Percentiles rank a stretch among this genome's conserved stretches.
Evolutionary conservation across 345 rosid species (phyloP).

Genomic region (Psidium friedrichsthalianum): DNA sequence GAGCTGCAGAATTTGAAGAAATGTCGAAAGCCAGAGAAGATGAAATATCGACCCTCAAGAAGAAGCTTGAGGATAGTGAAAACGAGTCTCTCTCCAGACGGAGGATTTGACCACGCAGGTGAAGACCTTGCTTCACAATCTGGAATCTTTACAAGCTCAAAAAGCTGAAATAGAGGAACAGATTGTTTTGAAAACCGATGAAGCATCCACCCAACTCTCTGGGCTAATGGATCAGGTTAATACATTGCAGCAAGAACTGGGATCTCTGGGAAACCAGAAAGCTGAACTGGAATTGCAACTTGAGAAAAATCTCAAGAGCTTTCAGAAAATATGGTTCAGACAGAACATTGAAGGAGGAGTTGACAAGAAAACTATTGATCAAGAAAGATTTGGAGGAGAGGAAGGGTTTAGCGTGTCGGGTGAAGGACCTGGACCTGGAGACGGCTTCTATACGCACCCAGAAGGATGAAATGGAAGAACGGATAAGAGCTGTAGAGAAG

Average conservation of each 20-base stretch:
- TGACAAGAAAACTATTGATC: constrained; percentile 8
- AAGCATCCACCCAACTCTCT: constrained; percentile 36
- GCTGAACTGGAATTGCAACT: constrained; percentile 43
- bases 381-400: constrained; percentile 13
- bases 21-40: constrained; percentile 29
- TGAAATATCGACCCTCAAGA: constrained; percentile 32
- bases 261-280: constrained; percentile 36
- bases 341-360: constrained; percentile 15
- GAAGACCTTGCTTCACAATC: constrained; percentile 21
- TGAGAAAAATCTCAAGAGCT: constrained; percentile 39
- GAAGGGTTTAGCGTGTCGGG: constrained; percentile 4
- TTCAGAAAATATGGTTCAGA: constrained; percentile 28
- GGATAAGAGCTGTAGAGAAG: constrained; percentile 1
- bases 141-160: constrained; percentile 27
- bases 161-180: constrained; percentile 61
- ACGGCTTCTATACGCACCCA: constrained; percentile 5
- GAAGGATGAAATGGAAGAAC: constrained; percentile 16
- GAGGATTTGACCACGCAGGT: constrained; percentile 48
- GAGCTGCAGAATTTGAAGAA: constrained; percentile 42
- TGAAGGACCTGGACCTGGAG: constrained; percentile 16
- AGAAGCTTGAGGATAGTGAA: constrained; percentile 46
- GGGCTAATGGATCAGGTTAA: constrained; percentile 40
- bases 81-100: constrained; percentile 33
- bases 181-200: constrained; percentile 31
- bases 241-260: constrained; percentile 39